Evolutionary conservation across 805 yeast genomes (phyloP).

Genomic region (Kuraishia cidri): DNA sequence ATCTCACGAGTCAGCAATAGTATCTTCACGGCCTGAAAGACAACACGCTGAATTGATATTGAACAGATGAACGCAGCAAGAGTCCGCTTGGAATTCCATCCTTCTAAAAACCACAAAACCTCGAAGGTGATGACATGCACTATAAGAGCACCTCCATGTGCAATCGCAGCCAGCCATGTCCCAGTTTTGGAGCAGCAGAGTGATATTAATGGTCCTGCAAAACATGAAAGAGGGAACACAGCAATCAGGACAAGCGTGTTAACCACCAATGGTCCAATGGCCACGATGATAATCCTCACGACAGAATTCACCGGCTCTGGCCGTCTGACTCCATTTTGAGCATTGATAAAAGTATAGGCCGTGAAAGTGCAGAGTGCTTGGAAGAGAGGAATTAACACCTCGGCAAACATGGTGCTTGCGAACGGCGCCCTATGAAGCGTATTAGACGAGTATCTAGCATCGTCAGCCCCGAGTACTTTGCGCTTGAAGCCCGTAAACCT

Average conservation of each 20-base stretch:
- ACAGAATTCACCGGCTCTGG: slow-evolving; percentile 48
- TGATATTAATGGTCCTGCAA: slow-evolving; percentile 25
- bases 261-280: slow-evolving; percentile 37
- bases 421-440: slow-evolving; percentile 73
- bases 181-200: slow-evolving; percentile 23
- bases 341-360: slow-evolving; percentile 74
- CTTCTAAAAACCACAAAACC: slow-evolving; percentile 28
- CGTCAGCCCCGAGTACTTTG: slow-evolving; percentile 51
- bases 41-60: slow-evolving; percentile 24
- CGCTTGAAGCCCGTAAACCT: slow-evolving; percentile 89
- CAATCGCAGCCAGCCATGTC: slow-evolving; percentile 27
- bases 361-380: slow-evolving; percentile 60
- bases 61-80: slow-evolving; percentile 28
- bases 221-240: slow-evolving; percentile 24
- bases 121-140: slow-evolving; percentile 25
- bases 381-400: slow-evolving; percentile 63
- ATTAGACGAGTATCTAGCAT: slow-evolving; percentile 35
- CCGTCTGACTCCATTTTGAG: slow-evolving; percentile 72
- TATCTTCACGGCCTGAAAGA: slow-evolving; percentile 22
- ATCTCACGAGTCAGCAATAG: slow-evolving; percentile 31
- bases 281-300: slow-evolving; percentile 48
- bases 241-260: slow-evolving; percentile 23
- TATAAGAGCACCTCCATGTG: slow-evolving; percentile 25
- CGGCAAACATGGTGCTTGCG: slow-evolving; percentile 71
- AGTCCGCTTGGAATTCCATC: slow-evolving; percentile 28